Conservation (phyloP, 75 land plant genomes). For the Azolla pinnata region DNA sequence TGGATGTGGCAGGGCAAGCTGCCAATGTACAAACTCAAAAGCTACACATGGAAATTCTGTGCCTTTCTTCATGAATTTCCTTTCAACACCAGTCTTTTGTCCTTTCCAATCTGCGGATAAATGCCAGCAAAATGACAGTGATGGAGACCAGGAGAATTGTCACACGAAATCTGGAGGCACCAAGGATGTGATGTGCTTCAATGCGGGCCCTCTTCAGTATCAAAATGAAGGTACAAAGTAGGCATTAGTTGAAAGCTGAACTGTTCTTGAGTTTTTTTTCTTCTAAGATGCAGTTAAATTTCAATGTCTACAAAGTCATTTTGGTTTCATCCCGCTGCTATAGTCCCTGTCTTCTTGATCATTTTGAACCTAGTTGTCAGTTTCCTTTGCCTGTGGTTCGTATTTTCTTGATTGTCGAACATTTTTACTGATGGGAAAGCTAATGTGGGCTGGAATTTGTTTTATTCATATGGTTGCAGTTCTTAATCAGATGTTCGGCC, state of each 20-base stretch:
- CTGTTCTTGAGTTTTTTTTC: not conserved
- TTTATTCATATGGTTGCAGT: too few species aligned
- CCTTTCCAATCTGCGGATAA: not conserved
- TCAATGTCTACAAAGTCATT: too few species aligned
- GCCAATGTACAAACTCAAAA: not conserved
- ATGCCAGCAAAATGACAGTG: not conserved
- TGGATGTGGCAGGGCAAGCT: not conserved
- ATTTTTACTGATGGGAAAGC: too few species aligned
- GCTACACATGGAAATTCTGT: too few species aligned
- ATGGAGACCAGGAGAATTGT: not conserved
- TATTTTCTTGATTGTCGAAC: too few species aligned
- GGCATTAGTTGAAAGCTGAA: not conserved
- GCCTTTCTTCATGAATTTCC: not conserved
- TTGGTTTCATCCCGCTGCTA: too few species aligned
- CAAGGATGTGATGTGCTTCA: not conserved
- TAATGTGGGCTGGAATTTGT: too few species aligned
- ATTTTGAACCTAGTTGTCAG: too few species aligned
- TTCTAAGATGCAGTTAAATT: not conserved
- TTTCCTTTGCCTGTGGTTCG: too few species aligned
- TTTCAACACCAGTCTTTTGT: not conserved
- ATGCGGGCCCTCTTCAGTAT: conserved; percentile 20
- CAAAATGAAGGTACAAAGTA: conserved; percentile 19
- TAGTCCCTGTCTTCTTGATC: too few species aligned
- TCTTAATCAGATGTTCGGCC: conserved; percentile 55
- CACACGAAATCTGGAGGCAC: too few species aligned